Evolutionary conservation across 805 yeast species (phyloP), one percentile per base, ranked within the genome.

Genomic region (Diddensiella transvaalensis): DNA sequence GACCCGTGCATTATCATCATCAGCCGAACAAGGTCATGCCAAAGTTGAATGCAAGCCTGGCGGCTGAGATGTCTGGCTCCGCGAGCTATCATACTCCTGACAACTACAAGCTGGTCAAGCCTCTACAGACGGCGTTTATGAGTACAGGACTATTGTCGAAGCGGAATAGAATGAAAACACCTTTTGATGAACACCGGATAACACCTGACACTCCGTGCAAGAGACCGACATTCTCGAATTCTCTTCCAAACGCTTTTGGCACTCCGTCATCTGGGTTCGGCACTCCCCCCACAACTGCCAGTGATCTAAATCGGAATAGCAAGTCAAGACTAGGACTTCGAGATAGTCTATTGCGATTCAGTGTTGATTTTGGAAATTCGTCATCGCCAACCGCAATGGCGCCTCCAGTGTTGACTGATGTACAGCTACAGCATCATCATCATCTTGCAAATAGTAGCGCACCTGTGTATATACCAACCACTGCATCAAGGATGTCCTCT

Each of bases 101-200:
- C 35, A 71, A 76, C 13, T 86, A 83, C 65, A 77, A 80, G 54
- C 78, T 80, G 42, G 93, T 85, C 19, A 85, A 84, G 61, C 96
- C 96, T 2, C 72, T 87, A 35, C 95, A 87, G 62, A 83, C 90
- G 0, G 96, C 93, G 13, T 87, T 87, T 65, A 75, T 79, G 62
- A 77, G 90, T 2, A 70, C 86, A 0, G 96, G 96, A 0, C 68
- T 87, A 30, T 65, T 82, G 50, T 79, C 84, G 33, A 82, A 82
- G 63, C 71, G 84, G 66, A 70, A 81, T 40, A 66, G 65, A 65
- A 69, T 70, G 62, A 58, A 64, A 61, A 52, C 51, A 15, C 32
- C 41, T 19, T 40, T 44, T 40, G 43, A 52, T 38, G 40, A 62
- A 55, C 40, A 50, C 19, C 29, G 71, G 30, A 58, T 60, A 13